Conservation (phyloP, 106 monocot genomes). For the Acorus calamus region DNA sequence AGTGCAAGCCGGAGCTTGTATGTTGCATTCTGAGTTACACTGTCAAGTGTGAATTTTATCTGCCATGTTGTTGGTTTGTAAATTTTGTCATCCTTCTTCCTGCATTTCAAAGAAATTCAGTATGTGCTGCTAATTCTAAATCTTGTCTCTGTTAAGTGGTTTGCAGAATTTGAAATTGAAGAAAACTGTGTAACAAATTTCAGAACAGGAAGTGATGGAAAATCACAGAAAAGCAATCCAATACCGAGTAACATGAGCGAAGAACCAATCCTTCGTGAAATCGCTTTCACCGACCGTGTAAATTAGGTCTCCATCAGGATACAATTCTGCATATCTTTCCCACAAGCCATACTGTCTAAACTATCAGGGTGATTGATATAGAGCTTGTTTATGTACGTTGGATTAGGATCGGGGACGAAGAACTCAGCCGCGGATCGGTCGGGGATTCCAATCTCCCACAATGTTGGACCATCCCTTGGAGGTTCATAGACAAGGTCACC, state of each 20-base stretch:
- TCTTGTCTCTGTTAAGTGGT: no score
- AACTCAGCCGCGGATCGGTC: background rate
- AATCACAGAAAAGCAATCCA: no score
- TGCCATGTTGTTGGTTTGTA: constrained; percentile 17
- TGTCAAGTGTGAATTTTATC: constrained; percentile 13
- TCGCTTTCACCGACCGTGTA: background rate
- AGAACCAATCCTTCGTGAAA: background rate
- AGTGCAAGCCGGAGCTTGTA: constrained; percentile 15
- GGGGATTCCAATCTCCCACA: background rate
- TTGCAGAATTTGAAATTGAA: no score
- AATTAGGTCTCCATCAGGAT: background rate
- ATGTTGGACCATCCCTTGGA: background rate
- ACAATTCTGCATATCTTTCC: background rate
- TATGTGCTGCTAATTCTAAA: no score
- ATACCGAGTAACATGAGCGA: background rate
- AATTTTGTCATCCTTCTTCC: background rate
- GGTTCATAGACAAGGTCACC: constrained; percentile 1
- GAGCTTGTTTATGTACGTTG: background rate
- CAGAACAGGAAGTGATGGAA: no score
- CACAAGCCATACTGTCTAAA: background rate
- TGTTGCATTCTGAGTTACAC: background rate
- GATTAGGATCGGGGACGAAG: constrained; percentile 1
- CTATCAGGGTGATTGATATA: background rate
- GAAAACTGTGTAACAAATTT: no score
- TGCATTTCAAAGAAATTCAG: background rate